Percentiles rank a stretch among this genome's conserved stretches.
Conservation (phyloP, 2,329 filamentous ascomycete genomes). For the Diaporthe eres region DNA sequence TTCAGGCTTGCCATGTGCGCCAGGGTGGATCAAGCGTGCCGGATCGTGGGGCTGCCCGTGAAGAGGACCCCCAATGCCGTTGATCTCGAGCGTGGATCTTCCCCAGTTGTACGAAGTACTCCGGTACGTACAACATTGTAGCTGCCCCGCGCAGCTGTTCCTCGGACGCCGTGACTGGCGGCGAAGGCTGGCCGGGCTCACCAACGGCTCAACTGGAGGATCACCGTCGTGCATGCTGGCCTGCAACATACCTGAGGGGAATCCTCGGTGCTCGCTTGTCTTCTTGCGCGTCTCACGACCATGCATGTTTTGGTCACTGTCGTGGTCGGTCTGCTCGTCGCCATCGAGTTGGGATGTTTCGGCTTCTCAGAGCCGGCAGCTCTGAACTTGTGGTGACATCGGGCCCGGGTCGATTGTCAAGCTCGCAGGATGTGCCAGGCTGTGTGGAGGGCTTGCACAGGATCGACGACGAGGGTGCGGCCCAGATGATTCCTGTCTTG, state of each 20-base stretch:
- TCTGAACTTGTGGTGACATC: slow-evolving; percentile 7
- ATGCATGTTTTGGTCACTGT: slow-evolving; percentile 7
- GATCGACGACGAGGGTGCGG: slow-evolving; percentile 15
- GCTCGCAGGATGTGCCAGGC: slow-evolving; percentile 24
- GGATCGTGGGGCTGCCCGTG: slow-evolving; percentile 30
- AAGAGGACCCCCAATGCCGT: neutral
- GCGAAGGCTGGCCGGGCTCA: slow-evolving; percentile 3
- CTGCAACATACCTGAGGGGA: neutral
- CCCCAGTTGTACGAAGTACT: slow-evolving; percentile 27
- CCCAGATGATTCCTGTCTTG: neutral
- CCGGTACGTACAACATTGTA: neutral
- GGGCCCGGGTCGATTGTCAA: slow-evolving; percentile 10
- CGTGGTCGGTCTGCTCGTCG: slow-evolving; percentile 4
- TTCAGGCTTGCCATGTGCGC: slow-evolving; percentile 27
- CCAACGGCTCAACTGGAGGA: slow-evolving; percentile 5
- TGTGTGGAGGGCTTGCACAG: neutral
- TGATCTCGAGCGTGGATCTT: slow-evolving; percentile 31
- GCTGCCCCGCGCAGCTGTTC: slow-evolving; percentile 31
- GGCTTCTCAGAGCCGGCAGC: neutral
- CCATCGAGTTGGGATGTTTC: neutral
- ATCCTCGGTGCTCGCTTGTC: slow-evolving; percentile 1
- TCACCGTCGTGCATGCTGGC: slow-evolving; percentile 11
- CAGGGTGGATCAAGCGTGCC: slow-evolving; percentile 15
- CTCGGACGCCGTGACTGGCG: slow-evolving; percentile 6
- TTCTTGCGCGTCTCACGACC: slow-evolving; percentile 26